Evolutionary conservation across 208 protist species (phyloP), one percentile per base, ranked within the genome.

Genomic region (Trypanosomatidae sp.): DNA sequence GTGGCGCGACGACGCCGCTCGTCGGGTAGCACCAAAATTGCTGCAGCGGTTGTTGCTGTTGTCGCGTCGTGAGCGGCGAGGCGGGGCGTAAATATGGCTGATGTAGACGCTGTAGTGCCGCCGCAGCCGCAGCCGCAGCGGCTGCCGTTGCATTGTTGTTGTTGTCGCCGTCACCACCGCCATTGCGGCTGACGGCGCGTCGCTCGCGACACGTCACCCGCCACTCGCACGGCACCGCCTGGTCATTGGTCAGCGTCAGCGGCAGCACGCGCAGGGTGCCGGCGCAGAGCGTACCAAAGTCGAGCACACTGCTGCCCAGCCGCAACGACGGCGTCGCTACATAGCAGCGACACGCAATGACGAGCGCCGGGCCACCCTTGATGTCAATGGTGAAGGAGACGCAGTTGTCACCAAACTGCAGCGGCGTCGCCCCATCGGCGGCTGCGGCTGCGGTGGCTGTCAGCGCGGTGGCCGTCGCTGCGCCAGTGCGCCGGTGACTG

Each of bases 211-310:
- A 66, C 20, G 42, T 63, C n/a, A 92, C 50, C 1, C 48, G 61
- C 95, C 95, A 98, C 20, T 80, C 71, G 61, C 80, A 94, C 37
- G 83, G 56, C 25, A 97, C 70, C 13, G 72, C 77, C 51, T 94
- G 77, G 5, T 72, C 55, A 45, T 98, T 98, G 2, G 30, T 47
- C 23, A 98, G 71, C 43, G 74, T 57, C 8, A 97, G 52, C 3
- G 85, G 82, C 41, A 92, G 43, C 18, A 92, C 67, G 28, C 75
- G 74, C 21, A 87, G 61, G 42, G 88, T 64, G 25, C 95, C 95
- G 8, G 94, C 53, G 10, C 72, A 49, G n/a, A 96, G 67, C 10
- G 55, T 44, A 6, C 88, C 92, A 72, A 97, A 98, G 61, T 92
- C 66, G 16, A 97, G 23, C 18, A 41, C 22, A n/a, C 53, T 66